Percentiles rank a stretch among this genome's conserved stretches.
Conservation (phyloP, 805 yeast species). For the Candida endomychidarum region DNA sequence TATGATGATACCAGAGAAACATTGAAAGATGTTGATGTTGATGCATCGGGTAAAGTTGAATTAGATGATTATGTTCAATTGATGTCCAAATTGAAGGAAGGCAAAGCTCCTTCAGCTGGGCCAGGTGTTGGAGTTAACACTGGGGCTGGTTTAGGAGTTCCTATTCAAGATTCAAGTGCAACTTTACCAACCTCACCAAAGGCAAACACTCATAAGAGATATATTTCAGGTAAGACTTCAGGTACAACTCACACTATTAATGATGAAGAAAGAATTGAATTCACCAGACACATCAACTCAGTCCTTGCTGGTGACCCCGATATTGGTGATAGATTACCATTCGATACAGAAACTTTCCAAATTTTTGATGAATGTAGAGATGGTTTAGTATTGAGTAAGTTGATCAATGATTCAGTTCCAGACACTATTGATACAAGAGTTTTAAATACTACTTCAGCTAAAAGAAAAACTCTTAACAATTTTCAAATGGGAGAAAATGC, state of each 20-base stretch:
- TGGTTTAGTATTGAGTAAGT: constrained; percentile 87
- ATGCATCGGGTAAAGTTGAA: constrained; percentile 96
- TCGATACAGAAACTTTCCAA: constrained; percentile 92
- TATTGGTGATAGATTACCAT: constrained; percentile 81
- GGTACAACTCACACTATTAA: constrained; percentile 96
- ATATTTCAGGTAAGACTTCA: constrained; percentile 80
- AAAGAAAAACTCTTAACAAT: constrained; percentile 78
- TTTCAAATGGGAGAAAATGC: constrained; percentile 97
- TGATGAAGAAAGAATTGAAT: constrained; percentile 94
- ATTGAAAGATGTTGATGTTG: constrained; percentile 84
- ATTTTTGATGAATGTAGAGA: constrained; percentile 95
- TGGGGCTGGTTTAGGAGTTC: constrained; percentile 13
- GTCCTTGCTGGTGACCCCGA: constrained; percentile 87
- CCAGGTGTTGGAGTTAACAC: background rate
- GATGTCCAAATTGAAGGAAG: constrained; percentile 73
- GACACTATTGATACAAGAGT: constrained; percentile 98
- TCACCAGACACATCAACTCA: constrained; percentile 92
- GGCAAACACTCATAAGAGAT: constrained; percentile 60
- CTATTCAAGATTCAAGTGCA: constrained; percentile 16
- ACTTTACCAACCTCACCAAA: constrained; percentile 19
- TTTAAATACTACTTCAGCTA: constrained; percentile 75
- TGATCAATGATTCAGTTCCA: constrained; percentile 96
- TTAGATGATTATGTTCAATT: constrained; percentile 89
- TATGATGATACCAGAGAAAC: constrained; percentile 95
- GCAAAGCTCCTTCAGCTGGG: constrained; percentile 9